Percentiles rank a stretch among this genome's conserved stretches.
phyloP scores from a whole-genome alignment of 208 protist genomes.

The Trypanosoma mega region DNA sequence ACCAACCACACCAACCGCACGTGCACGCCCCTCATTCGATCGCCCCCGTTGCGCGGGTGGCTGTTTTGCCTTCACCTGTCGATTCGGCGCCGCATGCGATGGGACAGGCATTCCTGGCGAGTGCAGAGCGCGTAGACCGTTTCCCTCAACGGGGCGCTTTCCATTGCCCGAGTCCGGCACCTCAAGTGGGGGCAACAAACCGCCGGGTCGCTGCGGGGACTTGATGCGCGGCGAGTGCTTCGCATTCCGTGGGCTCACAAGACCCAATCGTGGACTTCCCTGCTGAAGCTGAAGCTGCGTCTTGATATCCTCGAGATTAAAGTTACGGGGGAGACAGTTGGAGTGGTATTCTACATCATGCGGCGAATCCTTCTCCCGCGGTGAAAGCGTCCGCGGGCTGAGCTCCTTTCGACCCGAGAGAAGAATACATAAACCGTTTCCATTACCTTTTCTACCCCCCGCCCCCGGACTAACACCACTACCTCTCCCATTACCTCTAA shows the following conservation, averaged over 20 bases:
- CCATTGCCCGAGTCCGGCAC: not conserved
- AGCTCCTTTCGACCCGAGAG: conserved; percentile 4
- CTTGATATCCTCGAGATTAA: conserved; percentile 24
- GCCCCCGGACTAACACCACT: too few relatives aligned
- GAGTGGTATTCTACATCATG: conserved; percentile 10
- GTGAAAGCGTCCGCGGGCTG: conserved; percentile 7
- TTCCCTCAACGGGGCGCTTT: not conserved
- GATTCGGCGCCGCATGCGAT: too few relatives aligned
- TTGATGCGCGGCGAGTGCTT: not conserved
- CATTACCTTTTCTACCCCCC: conserved; percentile 19
- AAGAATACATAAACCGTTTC: not conserved
- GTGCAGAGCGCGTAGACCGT: too few relatives aligned
- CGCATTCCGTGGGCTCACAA: not conserved
- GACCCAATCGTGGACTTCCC: not conserved
- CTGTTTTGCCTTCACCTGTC: conserved; percentile 12
- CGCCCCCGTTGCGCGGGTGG: conserved; percentile 8
- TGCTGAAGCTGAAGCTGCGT: not conserved
- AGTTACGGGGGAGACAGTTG: conserved; percentile 25
- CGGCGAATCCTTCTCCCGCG: not conserved
- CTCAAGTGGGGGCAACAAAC: conserved; percentile 21
- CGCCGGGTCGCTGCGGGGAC: conserved; percentile 10
- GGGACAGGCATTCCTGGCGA: too few relatives aligned
- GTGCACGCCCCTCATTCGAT: conserved; percentile 10
- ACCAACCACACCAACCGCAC: not conserved
- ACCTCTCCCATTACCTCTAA: too few relatives aligned